Conservation (phyloP, 2,329 filamentous ascomycete genomes). For the Ploettnerulaceae sp. region DNA sequence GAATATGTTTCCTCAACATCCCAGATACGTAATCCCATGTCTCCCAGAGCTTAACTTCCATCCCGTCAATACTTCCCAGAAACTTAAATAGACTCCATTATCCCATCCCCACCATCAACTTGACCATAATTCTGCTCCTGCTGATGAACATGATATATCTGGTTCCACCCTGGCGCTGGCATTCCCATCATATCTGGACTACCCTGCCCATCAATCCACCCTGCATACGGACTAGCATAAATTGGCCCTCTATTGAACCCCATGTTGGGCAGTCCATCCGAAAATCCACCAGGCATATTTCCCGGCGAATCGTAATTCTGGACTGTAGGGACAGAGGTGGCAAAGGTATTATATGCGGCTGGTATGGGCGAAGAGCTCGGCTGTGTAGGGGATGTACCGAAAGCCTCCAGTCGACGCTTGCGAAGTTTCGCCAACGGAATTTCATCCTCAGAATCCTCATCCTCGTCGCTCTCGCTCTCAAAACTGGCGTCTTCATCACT, state of each 20-base stretch:
- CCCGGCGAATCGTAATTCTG: background rate
- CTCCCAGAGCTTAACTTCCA: too few species aligned
- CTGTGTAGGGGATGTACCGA: too few species aligned
- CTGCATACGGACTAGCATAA: constrained; percentile 5
- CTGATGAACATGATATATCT: too few species aligned
- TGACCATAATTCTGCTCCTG: too few species aligned
- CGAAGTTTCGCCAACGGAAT: constrained; percentile 25
- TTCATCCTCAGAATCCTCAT: constrained; percentile 24
- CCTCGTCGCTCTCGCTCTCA: constrained; percentile 1
- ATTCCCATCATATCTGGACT: background rate
- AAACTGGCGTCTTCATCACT: constrained; percentile 3
- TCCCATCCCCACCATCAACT: too few species aligned
- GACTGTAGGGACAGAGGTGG: too few species aligned
- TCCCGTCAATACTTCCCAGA: too few species aligned
- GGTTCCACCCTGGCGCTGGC: too few species aligned
- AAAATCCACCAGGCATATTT: background rate
- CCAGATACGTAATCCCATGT: too few species aligned
- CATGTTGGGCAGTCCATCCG: background rate
- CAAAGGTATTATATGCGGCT: too few species aligned
- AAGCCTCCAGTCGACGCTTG: constrained; percentile 1
- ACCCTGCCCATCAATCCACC: background rate
- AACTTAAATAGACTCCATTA: too few species aligned
- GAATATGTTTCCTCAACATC: too few species aligned
- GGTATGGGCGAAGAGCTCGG: background rate
- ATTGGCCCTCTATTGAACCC: background rate